Evolutionary conservation across 345 rosid species (phyloP).

Genomic region (Citrus unshiu): DNA sequence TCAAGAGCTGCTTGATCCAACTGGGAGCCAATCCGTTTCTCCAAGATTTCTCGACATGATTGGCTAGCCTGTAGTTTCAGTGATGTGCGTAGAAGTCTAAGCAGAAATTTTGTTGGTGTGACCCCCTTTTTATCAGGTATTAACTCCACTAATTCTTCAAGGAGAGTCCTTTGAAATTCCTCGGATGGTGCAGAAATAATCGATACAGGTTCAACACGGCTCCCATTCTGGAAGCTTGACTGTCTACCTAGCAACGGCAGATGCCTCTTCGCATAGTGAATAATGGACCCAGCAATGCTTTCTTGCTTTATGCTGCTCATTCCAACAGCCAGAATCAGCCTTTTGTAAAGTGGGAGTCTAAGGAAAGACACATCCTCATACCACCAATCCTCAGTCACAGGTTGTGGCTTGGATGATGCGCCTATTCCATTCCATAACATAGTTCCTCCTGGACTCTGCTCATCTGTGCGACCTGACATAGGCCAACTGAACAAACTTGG

Average conservation of each 20-base stretch:
- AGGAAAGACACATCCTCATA: slow-evolving; percentile 69
- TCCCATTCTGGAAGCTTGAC: slow-evolving; percentile 28
- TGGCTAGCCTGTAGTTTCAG: slow-evolving; percentile 52
- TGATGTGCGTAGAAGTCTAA: slow-evolving; percentile 76
- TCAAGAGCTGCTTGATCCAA: slow-evolving; percentile 72
- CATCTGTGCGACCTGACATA: slow-evolving; percentile 25
- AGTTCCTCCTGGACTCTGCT: slow-evolving; percentile 31
- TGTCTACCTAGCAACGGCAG: slow-evolving; percentile 67
- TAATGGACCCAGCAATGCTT: slow-evolving; percentile 54
- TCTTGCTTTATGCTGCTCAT: slow-evolving; percentile 54
- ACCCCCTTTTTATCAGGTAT: slow-evolving; percentile 53
- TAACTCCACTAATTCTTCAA: slow-evolving; percentile 71
- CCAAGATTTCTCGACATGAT: slow-evolving; percentile 56
- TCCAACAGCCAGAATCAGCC: slow-evolving; percentile 56
- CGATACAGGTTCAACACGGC: slow-evolving; percentile 21
- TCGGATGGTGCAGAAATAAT: slow-evolving; percentile 29
- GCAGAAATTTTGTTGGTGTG: slow-evolving; percentile 69
- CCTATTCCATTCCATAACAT: slow-evolving; percentile 75
- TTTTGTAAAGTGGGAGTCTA: slow-evolving; percentile 49
- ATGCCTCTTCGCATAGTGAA: slow-evolving; percentile 64
- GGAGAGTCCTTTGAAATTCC: slow-evolving; percentile 52
- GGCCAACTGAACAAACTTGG: slow-evolving; percentile 66
- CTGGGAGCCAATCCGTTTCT: slow-evolving; percentile 68
- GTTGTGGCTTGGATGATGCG: slow-evolving; percentile 25
- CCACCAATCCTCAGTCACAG: slow-evolving; percentile 78